A percentile compares a stretch with the other conserved stretches of the same genome.
phyloP scores from a whole-genome alignment of 129 eudicot species.

The Flaveria ramosissima region DNA sequence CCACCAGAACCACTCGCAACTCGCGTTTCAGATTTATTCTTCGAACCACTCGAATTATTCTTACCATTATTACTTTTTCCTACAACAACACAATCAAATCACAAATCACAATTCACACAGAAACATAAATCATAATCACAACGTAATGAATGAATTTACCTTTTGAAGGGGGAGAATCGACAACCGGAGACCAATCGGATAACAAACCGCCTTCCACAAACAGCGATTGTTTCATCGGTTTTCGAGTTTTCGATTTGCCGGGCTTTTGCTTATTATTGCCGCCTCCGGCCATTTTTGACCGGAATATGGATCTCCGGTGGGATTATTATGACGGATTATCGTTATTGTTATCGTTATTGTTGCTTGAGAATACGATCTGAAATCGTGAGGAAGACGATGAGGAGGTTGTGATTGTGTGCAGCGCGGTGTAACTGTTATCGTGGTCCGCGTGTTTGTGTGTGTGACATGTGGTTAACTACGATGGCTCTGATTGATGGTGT shows the following conservation, averaged over 20 bases:
- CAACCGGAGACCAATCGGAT: slow-evolving; percentile 51
- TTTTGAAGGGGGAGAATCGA: slow-evolving; percentile 47
- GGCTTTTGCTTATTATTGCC: slow-evolving; percentile 34
- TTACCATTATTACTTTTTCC: slow-evolving; percentile 32
- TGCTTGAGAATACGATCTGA: background rate
- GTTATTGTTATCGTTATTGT: slow-evolving; percentile 4
- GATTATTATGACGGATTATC: slow-evolving; percentile 7
- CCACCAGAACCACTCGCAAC: slow-evolving; percentile 22
- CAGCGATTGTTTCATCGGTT: slow-evolving; percentile 29
- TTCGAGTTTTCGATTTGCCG: slow-evolving; percentile 38
- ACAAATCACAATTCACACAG: background rate
- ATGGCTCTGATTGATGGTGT: no score
- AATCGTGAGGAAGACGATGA: slow-evolving; percentile 13
- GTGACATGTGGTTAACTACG: no score
- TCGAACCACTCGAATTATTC: slow-evolving; percentile 15
- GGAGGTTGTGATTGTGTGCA: slow-evolving; percentile 19
- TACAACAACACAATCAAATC: slow-evolving; percentile 13
- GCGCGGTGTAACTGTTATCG: slow-evolving; percentile 29
- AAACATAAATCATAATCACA: background rate
- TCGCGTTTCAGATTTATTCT: slow-evolving; percentile 36
- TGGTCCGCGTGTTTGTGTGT: slow-evolving; percentile 13
- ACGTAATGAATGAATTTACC: slow-evolving; percentile 31
- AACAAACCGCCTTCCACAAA: slow-evolving; percentile 66
- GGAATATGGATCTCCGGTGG: background rate
- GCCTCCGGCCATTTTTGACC: slow-evolving; percentile 47